These are phyloP conservation scores for Phytophthora sp. DNA, from an alignment of 352 stramenopile species.

Conservation along the genomic window DNA sequence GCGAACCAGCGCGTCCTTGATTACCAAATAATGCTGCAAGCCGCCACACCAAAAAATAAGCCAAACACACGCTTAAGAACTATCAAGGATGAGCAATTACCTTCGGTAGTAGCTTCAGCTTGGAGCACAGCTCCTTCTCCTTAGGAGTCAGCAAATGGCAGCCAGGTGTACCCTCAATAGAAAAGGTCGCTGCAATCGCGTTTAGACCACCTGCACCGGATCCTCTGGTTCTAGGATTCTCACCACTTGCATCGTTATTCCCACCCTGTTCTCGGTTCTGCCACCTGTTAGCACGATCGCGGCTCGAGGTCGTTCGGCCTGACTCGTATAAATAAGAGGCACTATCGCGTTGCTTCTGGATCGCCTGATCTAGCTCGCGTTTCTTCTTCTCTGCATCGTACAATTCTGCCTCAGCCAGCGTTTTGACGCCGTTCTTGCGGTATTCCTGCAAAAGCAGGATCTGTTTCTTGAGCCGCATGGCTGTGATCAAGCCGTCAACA, in stretches of 20 bases:
- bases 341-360: constrained; percentile 89
- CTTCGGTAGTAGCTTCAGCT: constrained; percentile 91
- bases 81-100: constrained; percentile 32
- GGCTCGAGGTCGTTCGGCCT: constrained; percentile 52
- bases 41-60: constrained; percentile 17
- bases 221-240: constrained; percentile 43
- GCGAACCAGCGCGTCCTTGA: constrained; percentile 95
- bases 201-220: constrained; percentile 27
- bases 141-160: constrained; percentile 90
- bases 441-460: constrained; percentile 97
- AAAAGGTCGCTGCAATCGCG: constrained; percentile 57
- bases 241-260: constrained; percentile 30
- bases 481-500: constrained; percentile 89
- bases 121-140: constrained; percentile 91
- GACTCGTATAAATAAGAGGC: constrained; percentile 89
- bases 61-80: background rate
- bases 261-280: constrained; percentile 60
- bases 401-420: constrained; percentile 93
- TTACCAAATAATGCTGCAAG: constrained; percentile 92
- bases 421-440: constrained; percentile 93
- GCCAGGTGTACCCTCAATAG: constrained; percentile 82
- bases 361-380: constrained; percentile 89
- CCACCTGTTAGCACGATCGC: constrained; percentile 77
- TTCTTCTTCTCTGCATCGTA: constrained; percentile 96
- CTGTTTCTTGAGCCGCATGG: constrained; percentile 94